Conservation (phyloP, 495 filamentous ascomycete species). For the Paragyromitra xinjiangensis region DNA sequence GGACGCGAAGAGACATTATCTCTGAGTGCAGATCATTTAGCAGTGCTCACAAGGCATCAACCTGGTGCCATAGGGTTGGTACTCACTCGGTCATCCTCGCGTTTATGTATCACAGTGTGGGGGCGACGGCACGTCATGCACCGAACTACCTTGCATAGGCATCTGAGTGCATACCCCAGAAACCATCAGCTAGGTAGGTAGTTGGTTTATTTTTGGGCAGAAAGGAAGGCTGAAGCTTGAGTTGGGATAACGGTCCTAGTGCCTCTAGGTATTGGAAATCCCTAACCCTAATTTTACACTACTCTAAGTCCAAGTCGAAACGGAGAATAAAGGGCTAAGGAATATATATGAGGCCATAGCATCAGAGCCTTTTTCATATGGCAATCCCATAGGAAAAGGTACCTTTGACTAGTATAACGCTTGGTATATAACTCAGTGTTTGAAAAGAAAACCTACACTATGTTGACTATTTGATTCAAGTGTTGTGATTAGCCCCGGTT, state of each 20-base stretch:
- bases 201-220: neutral
- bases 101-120: slow-evolving; percentile 5
- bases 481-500: neutral
- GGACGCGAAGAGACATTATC: slow-evolving; percentile 4
- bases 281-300: slow-evolving; percentile 3
- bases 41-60: neutral
- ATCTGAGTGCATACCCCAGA: too few species aligned
- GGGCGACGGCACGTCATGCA: neutral
- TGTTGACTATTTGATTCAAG: too few species aligned
- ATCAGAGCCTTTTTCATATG: too few species aligned
- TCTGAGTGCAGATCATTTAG: neutral
- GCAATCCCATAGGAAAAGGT: too few species aligned
- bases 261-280: neutral
- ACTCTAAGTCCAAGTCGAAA: neutral
- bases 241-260: neutral
- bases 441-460: too few species aligned
- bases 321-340: too few species aligned
- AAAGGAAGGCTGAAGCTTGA: neutral
- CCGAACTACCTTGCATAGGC: too few species aligned
- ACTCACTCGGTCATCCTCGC: neutral
- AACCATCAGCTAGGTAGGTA: neutral
- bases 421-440: too few species aligned
- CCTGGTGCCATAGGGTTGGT: slow-evolving; percentile 12
- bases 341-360: too few species aligned
- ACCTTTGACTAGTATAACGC: too few species aligned